Evolutionary conservation across 2,329 filamentous ascomycete genomes (phyloP), one percentile per base, ranked within the genome.

Genomic region (Zymoseptoria passerinii): DNA sequence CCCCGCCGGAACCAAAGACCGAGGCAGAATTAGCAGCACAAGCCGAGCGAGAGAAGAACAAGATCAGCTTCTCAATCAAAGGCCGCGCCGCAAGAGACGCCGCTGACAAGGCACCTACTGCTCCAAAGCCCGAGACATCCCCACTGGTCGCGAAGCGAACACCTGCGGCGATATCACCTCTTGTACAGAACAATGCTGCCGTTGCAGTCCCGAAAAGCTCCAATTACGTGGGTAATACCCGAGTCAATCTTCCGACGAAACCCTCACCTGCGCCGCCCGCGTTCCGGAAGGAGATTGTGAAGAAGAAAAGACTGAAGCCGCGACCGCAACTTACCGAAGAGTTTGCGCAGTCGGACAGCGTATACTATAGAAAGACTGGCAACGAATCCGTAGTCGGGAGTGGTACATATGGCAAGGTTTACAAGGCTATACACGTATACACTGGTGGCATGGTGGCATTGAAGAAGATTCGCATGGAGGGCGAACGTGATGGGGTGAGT

Each of bases 381-480:
- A 96, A 97, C 66, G 92, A 95, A 71, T 97, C 92, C 0, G 92
- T 97, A 0, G 88, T 97, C 19, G 92, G 92, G 16, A 95, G 92
- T 50, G 92, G 92, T 9, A 97, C 92, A 0, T 97, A 96, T 68
- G 94, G 90, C 55, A 95, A 95, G 73, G 91, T 96, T 4, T 96
- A 95, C 79, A 95, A 95, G 72, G 91, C 85, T n/a, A 78, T 91
- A 8, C 90, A 96, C 68, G 89, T 94, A n/a, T 95, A 95, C 71
- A 95, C 89, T 1, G 89, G 89, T 66, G 83, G 85, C 48, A 80
- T 89, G 59, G 91, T 95, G 23, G 91, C 91, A 1, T 78, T 96
- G 59, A 96, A 96, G 76, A 88, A 89, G 68, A 95, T 96, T 61
- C 86, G 90, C 9, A 95, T 96, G 91, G 90, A 95, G 72, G 90